A percentile compares a stretch with the other conserved stretches of the same genome.
phyloP scores from a whole-genome alignment of 768 basidiomycete genomes.

The Asterophora lycoperdoides region DNA sequence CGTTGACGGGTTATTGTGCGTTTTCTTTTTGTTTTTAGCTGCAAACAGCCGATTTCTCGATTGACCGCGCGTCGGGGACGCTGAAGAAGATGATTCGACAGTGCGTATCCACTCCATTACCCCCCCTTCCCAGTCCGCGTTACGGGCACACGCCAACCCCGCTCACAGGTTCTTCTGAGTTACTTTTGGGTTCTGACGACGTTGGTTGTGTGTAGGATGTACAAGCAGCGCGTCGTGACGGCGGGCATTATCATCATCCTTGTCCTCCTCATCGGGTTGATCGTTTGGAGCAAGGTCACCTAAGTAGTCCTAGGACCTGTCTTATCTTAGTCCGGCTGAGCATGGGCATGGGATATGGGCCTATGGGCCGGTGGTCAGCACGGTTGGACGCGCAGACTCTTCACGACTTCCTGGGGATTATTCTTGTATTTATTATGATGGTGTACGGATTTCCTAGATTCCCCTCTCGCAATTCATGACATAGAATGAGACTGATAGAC shows the following conservation, averaged over 20 bases:
- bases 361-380: too few relatives aligned
- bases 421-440: too few relatives aligned
- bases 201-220: constrained; percentile 66
- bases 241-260: constrained; percentile 83
- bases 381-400: too few relatives aligned
- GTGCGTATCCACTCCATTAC: constrained; percentile 44
- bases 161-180: constrained; percentile 33
- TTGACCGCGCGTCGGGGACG: constrained; percentile 88
- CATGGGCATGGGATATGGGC: too few relatives aligned
- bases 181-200: constrained; percentile 43
- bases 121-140: background rate
- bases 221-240: constrained; percentile 90
- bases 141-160: constrained; percentile 13
- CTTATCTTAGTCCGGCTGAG: too few relatives aligned
- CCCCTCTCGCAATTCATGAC: too few relatives aligned
- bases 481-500: too few relatives aligned
- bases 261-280: constrained; percentile 74
- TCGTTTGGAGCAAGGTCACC: constrained; percentile 67
- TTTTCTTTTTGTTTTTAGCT: too few relatives aligned
- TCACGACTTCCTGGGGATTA: too few relatives aligned
- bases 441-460: too few relatives aligned
- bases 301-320: too few relatives aligned
- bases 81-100: constrained; percentile 94
- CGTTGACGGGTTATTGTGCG: too few relatives aligned
- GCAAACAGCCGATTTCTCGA: constrained; percentile 78